Conservation (phyloP, 192 early-diverging fungal species). For the Coemansia erecta region DNA sequence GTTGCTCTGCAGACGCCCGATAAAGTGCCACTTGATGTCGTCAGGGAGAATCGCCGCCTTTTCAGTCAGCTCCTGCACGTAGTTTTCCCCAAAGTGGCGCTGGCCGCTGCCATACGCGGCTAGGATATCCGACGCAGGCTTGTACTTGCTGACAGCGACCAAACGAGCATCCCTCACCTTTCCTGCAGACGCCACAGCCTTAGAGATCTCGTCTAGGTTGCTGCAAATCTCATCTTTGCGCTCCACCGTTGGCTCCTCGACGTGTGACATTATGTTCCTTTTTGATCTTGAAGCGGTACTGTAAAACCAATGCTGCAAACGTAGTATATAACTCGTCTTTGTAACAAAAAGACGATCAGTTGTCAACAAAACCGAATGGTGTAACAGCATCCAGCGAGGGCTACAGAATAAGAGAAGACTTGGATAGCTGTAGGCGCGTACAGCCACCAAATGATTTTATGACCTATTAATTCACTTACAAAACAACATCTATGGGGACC, state of each 20-base stretch:
- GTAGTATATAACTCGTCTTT: no score
- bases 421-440: no score
- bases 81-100: slow-evolving; percentile 96
- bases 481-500: no score
- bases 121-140: slow-evolving; percentile 77
- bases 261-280: background rate
- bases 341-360: no score
- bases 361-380: no score
- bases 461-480: no score
- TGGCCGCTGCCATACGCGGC: slow-evolving; percentile 81
- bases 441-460: no score
- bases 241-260: slow-evolving; percentile 14
- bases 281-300: background rate
- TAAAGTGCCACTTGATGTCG: slow-evolving; percentile 98
- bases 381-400: no score
- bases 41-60: slow-evolving; percentile 77
- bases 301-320: no score
- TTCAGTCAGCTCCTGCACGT: slow-evolving; percentile 91
- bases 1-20: slow-evolving; percentile 94
- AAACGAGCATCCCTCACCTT: slow-evolving; percentile 53
- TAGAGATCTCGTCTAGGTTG: slow-evolving; percentile 9
- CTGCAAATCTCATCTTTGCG: slow-evolving; percentile 25
- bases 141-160: slow-evolving; percentile 94
- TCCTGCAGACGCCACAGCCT: slow-evolving; percentile 2
- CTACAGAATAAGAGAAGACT: no score